A percentile compares a stretch with the other conserved stretches of the same genome.
phyloP scores from a whole-genome alignment of 2,329 filamentous ascomycete genomes.

The Talaromyces sp. region DNA sequence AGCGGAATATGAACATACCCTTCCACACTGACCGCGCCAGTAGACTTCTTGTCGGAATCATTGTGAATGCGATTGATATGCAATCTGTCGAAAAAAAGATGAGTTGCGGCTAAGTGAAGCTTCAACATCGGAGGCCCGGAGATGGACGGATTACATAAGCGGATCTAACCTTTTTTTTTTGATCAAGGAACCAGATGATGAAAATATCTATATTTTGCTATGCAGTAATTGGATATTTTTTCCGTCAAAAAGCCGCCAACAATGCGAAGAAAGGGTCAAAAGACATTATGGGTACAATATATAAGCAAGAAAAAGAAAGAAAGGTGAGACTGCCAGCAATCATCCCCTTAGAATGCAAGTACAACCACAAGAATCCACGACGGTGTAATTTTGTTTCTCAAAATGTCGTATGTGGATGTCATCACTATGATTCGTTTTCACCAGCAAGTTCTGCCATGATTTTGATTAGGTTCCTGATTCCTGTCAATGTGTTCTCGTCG shows the following conservation, averaged over 20 bases:
- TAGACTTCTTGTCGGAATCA: slow-evolving; percentile 68
- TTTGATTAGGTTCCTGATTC: slow-evolving; percentile 67
- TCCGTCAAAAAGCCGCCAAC: background rate
- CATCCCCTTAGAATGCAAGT: slow-evolving; percentile 6
- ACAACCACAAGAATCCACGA: background rate
- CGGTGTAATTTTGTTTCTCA: background rate
- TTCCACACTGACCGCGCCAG: slow-evolving; percentile 84
- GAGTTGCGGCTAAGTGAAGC: background rate
- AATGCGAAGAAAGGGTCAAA: background rate
- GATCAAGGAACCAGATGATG: no score
- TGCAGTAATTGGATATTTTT: background rate
- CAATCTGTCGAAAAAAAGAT: background rate
- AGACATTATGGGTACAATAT: slow-evolving; percentile 8
- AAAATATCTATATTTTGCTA: background rate
- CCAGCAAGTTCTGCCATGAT: slow-evolving; percentile 67
- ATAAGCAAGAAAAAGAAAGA: background rate
- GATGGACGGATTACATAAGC: slow-evolving; percentile 9
- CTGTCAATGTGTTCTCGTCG: slow-evolving; percentile 78
- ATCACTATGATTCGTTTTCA: slow-evolving; percentile 20
- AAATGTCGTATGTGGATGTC: background rate
- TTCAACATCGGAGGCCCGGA: background rate
- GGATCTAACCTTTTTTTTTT: no score
- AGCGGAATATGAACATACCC: slow-evolving; percentile 53
- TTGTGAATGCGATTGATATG: slow-evolving; percentile 34
- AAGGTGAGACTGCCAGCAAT: slow-evolving; percentile 14